Evolutionary conservation across 179 eudicot genomes (phyloP).

Genomic region (Vitellaria paradoxa): DNA sequence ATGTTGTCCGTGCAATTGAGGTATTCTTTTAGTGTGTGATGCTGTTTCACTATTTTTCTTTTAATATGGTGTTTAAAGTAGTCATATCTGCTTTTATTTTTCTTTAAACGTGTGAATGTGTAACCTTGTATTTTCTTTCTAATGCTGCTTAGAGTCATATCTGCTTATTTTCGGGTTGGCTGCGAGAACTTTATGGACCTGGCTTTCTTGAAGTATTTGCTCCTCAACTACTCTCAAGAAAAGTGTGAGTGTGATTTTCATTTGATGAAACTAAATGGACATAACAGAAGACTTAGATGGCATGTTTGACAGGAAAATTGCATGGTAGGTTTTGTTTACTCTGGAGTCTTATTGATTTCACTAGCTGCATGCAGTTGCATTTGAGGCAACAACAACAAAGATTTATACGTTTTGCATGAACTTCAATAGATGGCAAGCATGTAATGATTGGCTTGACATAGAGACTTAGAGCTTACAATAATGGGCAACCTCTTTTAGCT

Average conservation of each 20-base stretch:
- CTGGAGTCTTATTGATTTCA: too few species aligned
- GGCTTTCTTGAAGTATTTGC: conserved; percentile 82
- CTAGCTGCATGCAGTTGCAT: neutral
- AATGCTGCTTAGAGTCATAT: conserved; percentile 54
- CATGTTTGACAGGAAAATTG: conserved; percentile 5
- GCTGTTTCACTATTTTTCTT: neutral
- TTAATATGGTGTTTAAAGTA: neutral
- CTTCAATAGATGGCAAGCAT: neutral
- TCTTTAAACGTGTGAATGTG: neutral
- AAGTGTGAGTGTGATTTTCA: conserved; percentile 61
- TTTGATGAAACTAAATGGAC: neutral
- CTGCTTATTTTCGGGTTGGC: conserved; percentile 93
- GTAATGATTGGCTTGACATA: neutral
- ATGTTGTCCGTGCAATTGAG: conserved; percentile 85
- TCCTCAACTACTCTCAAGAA: conserved; percentile 80
- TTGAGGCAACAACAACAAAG: too few species aligned
- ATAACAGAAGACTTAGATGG: neutral
- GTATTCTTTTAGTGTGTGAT: conserved; percentile 29
- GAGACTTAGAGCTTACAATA: neutral
- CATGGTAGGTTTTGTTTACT: neutral
- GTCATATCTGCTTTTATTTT: neutral
- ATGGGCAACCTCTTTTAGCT: neutral
- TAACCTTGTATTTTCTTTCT: conserved; percentile 15
- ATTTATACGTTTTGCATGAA: neutral
- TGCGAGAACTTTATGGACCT: conserved; percentile 80